phyloP scores from a whole-genome alignment of 1,139 yeast genomes.

The Candida glucosophila region DNA sequence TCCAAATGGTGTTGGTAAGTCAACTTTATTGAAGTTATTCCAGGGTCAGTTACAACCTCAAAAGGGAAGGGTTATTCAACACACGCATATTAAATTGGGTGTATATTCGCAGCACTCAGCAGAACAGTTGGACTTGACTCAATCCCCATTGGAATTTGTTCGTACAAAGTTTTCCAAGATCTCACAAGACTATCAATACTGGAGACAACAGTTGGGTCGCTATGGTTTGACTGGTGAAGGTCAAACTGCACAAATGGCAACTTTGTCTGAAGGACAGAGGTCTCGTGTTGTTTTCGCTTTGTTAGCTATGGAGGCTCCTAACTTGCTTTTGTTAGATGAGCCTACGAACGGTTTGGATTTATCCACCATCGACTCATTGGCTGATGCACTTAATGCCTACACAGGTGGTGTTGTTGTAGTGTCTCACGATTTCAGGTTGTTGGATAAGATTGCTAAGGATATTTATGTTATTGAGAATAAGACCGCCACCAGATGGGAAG shows the following conservation, averaged over 20 bases:
- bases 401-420: conserved; percentile 98
- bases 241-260: conserved; percentile 97
- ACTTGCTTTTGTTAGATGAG: conserved; percentile 91
- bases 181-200: conserved; percentile 97
- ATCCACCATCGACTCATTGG: conserved; percentile 94
- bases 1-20: conserved; percentile 99
- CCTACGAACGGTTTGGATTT: conserved; percentile 99
- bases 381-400: conserved; percentile 89
- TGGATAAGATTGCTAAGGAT: conserved; percentile 96
- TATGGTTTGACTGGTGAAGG: conserved; percentile 98
- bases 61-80: conserved; percentile 91
- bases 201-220: conserved; percentile 98
- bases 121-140: conserved; percentile 92
- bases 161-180: conserved; percentile 84
- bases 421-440: conserved; percentile 97
- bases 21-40: conserved; percentile 91
- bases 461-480: conserved; percentile 91
- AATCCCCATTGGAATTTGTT: conserved; percentile 91
- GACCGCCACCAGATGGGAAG: conserved; percentile 96
- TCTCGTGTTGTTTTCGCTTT: conserved; percentile 97
- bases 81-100: conserved; percentile 95
- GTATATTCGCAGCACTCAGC: conserved; percentile 99
- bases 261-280: conserved; percentile 97
- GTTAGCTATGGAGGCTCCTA: conserved; percentile 91
- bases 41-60: conserved; percentile 89